Evolutionary conservation across 2,329 filamentous ascomycete species (phyloP), one percentile per base, ranked within the genome.

Genomic region (Colletotrichum orbiculare): DNA sequence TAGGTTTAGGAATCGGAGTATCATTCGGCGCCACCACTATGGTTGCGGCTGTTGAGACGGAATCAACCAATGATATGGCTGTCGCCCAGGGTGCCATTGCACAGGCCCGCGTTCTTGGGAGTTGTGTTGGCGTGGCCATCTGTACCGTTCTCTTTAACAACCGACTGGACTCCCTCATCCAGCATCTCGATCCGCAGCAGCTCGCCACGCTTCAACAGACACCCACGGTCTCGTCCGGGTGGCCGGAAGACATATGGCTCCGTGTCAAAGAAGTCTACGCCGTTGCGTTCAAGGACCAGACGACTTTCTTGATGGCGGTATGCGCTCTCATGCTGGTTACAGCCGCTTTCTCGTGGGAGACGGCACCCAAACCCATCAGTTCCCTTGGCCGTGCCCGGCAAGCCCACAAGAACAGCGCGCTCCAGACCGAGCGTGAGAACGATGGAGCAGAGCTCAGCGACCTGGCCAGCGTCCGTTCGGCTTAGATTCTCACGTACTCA

Each of bases 41-140:
- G 62, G 83, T 88, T 70, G 85, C 85, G 2, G 84, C 83, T 49
- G 78, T 87, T 12, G 80, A 87, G 50, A 76, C 78, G 4, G 80
- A 83, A 0, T 75, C 80, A 15, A 73, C 76, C 8, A 78, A 77
- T 61, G 82, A 87, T 58, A 77, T 86, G 54, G 87, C 87, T 1
- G 83, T 86, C 2, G 86, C 85, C 0, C 86, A 89, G 68, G 87
- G 87, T 0, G 82, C 86, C 5, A 79, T 89, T 9, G 85, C 87
- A 1, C 87, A 90, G 73, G 82, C 84, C 2, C 82, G 87, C 12
- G 84, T 89, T 0, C 75, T 89, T 2, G 87, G 87, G 1, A 87
- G 87, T 3, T 84, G 84, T 42, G 78, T 89, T 35, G 87, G 87
- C 1, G 78, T 89, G 47, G 83, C 86, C 0, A 73, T 84, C 33